Percentiles rank a stretch among this genome's conserved stretches.
phyloP scores from a whole-genome alignment of 441 rosid genomes.

The Raphanus hybrid region DNA sequence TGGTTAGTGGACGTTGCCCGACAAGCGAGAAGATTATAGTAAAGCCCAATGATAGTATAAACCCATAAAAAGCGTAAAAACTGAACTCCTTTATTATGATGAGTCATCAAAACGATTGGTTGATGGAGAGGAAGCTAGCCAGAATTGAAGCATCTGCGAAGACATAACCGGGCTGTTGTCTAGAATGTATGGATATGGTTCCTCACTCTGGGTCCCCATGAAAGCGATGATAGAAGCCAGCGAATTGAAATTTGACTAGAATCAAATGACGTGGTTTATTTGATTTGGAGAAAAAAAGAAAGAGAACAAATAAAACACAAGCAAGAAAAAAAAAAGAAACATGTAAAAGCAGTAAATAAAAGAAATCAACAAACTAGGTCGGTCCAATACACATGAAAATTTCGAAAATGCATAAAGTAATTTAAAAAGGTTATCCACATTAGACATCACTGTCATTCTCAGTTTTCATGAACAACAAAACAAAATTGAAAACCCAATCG shows the following conservation, averaged over 20 bases:
- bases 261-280: constrained; percentile 18
- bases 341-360: constrained; percentile 37
- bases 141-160: background rate
- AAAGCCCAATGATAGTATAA: background rate
- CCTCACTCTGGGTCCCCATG: background rate
- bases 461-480: constrained; percentile 35
- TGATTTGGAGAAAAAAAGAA: constrained; percentile 10
- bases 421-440: constrained; percentile 37
- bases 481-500: constrained; percentile 15
- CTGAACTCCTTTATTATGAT: background rate
- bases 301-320: constrained; percentile 10
- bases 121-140: constrained; percentile 1
- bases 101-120: constrained; percentile 1
- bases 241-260: background rate
- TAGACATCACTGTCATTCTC: constrained; percentile 45
- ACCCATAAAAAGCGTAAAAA: background rate
- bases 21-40: background rate
- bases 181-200: background rate
- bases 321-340: background rate
- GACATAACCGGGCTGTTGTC: constrained; percentile 5
- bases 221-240: constrained; percentile 1
- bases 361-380: constrained; percentile 22
- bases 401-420: constrained; percentile 39
- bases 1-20: background rate
- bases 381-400: constrained; percentile 37